Conservation (phyloP, 2,329 filamentous ascomycete species). For the Ophiostoma piceae region DNA sequence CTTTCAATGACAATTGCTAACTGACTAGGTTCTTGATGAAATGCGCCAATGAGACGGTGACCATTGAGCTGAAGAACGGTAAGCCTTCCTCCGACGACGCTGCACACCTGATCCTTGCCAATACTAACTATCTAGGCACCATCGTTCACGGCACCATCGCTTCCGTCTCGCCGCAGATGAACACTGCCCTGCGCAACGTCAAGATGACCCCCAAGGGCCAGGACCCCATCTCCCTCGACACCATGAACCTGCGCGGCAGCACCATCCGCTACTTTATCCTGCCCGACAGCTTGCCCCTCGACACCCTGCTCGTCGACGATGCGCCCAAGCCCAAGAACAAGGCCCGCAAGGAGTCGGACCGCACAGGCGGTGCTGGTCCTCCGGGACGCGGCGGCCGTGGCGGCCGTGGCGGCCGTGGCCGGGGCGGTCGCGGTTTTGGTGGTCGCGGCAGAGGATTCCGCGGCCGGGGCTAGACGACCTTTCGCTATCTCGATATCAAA, state of each 20-base stretch:
- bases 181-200: conserved; percentile 88
- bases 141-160: conserved; percentile 96
- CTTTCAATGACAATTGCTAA: conserved; percentile 19
- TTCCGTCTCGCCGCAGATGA: conserved; percentile 97
- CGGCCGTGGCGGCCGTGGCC: conserved; percentile 33
- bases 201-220: conserved; percentile 93
- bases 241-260: conserved; percentile 93
- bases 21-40: conserved; percentile 89
- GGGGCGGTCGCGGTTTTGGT: conserved; percentile 28
- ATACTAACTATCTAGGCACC: conserved; percentile 56
- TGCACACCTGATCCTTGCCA: conserved; percentile 16
- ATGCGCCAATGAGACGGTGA: conserved; percentile 97
- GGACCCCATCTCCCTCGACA: conserved; percentile 81
- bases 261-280: conserved; percentile 97
- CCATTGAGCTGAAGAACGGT: conserved; percentile 98
- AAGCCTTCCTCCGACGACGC: conserved; percentile 29
- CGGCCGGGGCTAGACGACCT: conserved; percentile 21
- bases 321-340: conserved; percentile 99
- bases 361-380: conserved; percentile 51
- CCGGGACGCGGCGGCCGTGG: conserved; percentile 38
- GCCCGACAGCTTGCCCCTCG: conserved; percentile 88
- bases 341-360: conserved; percentile 81
- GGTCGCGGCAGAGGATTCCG: conserved; percentile 26
- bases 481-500: neutral
- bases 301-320: conserved; percentile 94